phyloP scores from a whole-genome alignment of 768 basidiomycete genomes.

The Mrakia gelida region DNA sequence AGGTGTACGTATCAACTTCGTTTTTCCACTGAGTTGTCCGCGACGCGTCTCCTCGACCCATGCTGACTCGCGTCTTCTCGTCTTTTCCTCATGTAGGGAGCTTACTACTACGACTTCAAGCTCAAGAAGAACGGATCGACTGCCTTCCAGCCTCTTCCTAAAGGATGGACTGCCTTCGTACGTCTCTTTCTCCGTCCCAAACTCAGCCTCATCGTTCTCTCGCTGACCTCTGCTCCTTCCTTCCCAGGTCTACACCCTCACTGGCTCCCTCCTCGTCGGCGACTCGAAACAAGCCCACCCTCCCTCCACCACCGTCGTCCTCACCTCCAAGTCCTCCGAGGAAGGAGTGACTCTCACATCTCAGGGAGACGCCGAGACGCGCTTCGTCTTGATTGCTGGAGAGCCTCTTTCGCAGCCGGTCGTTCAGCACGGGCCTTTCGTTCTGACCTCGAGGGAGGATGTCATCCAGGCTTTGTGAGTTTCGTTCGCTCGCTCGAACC shows the following conservation, averaged over 20 bases:
- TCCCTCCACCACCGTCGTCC: conserved; percentile 74
- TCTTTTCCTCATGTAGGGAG: neutral
- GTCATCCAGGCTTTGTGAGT: conserved; percentile 75
- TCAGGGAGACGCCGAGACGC: conserved; percentile 57
- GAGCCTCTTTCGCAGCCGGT: conserved; percentile 86
- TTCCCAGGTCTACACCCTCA: conserved; percentile 52
- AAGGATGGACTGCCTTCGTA: conserved; percentile 80
- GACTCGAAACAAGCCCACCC: conserved; percentile 49
- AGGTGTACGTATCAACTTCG: conserved; percentile 64
- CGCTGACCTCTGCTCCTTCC: neutral
- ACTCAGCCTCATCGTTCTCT: neutral
- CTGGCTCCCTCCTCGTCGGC: conserved; percentile 60
- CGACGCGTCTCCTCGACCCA: conserved; percentile 43
- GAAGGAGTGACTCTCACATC: conserved; percentile 63
- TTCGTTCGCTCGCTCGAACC: conserved; percentile 39
- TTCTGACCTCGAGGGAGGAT: conserved; percentile 75
- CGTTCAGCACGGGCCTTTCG: conserved; percentile 51
- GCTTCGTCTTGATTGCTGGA: conserved; percentile 74
- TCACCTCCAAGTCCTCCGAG: conserved; percentile 59
- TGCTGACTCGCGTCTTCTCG: neutral
- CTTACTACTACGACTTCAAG: conserved; percentile 40
- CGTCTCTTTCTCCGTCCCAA: neutral
- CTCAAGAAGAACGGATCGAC: conserved; percentile 57
- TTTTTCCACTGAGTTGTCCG: conserved; percentile 84
- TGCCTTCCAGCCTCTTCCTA: conserved; percentile 33